Evolutionary conservation across 2,329 filamentous ascomycete genomes (phyloP), one percentile per base, ranked within the genome.

Genomic region (Cladosporium sphaerospermum): DNA sequence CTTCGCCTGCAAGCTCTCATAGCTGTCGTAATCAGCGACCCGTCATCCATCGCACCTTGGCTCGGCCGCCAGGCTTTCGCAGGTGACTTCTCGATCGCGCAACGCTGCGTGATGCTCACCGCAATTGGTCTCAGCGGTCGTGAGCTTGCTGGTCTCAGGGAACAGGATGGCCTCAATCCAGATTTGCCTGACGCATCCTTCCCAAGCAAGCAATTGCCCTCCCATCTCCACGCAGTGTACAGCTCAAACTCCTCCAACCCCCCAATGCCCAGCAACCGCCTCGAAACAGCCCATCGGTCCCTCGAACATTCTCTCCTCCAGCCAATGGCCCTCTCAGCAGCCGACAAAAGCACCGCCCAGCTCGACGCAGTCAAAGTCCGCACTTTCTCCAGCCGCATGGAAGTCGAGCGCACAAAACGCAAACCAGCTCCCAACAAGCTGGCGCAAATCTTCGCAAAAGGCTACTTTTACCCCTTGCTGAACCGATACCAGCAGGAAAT

Each of bases 381-480:
- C 28, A 95, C 86, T 2, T 96, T 97, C 70, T 92, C 86, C 9
- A 88, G 87, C 0, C 83, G 87, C 14, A 83, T 91, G 68, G 77
- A 81, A 54, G 78, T 84, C 14, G 45, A 61, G 33, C 79, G 86
- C 62, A 80, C 79, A 53, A 78, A 75, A 56, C 75, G 79, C 45
- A 78, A 75, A 45, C 76, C 76, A 53, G 76, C 83, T 3, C 85
- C 86, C 11, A 96, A 95, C 64, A 84, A 84, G 8, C 83, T 95
- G 0, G 86, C 91, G 37, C 82, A 84, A 47, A 74, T 95, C 23
- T 81, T 97, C 23, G 80, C 84, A 0, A 76, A 83, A 0, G 80
- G 79, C 13, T 93, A 96, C 75, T 96, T 97, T 79, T 87, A 86
- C 58, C 92, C 93, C 0, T 76, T 99, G 9, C 86, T 86, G 0